These are phyloP conservation scores for Stropharia rugosoannulata DNA, from an alignment of 768 basidiomycete species.

Conservation along the genomic window DNA sequence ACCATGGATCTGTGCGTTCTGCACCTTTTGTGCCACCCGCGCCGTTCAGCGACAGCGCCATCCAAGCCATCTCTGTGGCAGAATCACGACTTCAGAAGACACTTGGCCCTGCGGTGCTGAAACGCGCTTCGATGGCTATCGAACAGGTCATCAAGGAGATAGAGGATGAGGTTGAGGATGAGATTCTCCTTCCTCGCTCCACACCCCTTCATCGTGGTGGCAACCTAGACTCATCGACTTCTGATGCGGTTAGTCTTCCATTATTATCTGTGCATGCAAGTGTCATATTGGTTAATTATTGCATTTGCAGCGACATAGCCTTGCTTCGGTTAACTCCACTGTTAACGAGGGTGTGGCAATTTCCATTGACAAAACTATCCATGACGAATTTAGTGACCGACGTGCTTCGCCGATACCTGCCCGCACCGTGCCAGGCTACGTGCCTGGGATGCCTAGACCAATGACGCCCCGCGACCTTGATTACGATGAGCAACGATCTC, in stretches of 20 bases:
- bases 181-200: constrained; percentile 73
- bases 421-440: constrained; percentile 74
- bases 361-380: constrained; percentile 57
- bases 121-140: constrained; percentile 71
- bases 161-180: constrained; percentile 74
- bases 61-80: constrained; percentile 34
- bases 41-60: constrained; percentile 28
- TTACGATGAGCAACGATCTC: constrained; percentile 66
- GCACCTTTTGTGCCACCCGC: constrained; percentile 38
- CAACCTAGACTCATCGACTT: constrained; percentile 29
- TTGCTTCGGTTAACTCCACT: constrained; percentile 33
- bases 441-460: constrained; percentile 87
- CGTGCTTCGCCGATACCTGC: constrained; percentile 64
- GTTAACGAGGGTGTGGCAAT: constrained; percentile 70
- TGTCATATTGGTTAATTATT: constrained; percentile 12
- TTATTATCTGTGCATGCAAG: constrained; percentile 1
- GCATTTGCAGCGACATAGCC: constrained; percentile 31
- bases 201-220: constrained; percentile 43
- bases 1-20: constrained; percentile 35
- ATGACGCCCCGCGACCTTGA: constrained; percentile 88
- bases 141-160: constrained; percentile 77
- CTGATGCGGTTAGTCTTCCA: constrained; percentile 27
- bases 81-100: constrained; percentile 49
- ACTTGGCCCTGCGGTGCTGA: constrained; percentile 50
- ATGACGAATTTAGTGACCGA: constrained; percentile 46